phyloP scores from a whole-genome alignment of 768 basidiomycete genomes.

The Inosperma sp. region DNA sequence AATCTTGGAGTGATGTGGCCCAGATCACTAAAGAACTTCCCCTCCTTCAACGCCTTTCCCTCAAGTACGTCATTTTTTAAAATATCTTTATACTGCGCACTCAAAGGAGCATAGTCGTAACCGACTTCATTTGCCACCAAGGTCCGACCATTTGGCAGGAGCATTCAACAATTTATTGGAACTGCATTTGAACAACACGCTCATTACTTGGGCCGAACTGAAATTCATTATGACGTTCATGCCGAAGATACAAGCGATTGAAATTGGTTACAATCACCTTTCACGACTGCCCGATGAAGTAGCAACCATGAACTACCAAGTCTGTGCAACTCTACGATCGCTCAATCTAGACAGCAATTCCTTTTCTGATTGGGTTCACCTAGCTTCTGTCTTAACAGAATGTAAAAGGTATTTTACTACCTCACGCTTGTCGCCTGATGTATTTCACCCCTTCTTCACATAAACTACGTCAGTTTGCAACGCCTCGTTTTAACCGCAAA shows the following conservation, averaged over 20 bases:
- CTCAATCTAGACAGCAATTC: constrained; percentile 72
- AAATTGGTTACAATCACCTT: constrained; percentile 70
- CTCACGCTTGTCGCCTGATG: constrained; percentile 13
- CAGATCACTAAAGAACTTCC: constrained; percentile 59
- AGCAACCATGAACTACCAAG: constrained; percentile 13
- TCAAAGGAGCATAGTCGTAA: constrained; percentile 50
- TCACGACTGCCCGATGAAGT: constrained; percentile 27
- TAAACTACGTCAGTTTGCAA: constrained; percentile 45
- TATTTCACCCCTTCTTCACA: constrained; percentile 13
- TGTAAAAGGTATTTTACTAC: constrained; percentile 43
- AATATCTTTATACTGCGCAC: constrained; percentile 15
- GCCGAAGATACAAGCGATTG: constrained; percentile 51
- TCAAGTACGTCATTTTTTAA: constrained; percentile 60
- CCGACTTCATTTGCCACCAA: constrained; percentile 46
- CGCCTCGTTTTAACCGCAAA: constrained; percentile 68
- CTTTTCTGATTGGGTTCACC: constrained; percentile 51
- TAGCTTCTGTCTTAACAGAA: constrained; percentile 39
- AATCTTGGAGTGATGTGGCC: constrained; percentile 66
- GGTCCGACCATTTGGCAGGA: constrained; percentile 25
- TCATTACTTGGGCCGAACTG: constrained; percentile 70
- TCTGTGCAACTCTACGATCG: constrained; percentile 35
- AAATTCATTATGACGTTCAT: constrained; percentile 45
- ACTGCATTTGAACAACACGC: constrained; percentile 69
- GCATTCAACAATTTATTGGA: constrained; percentile 55
- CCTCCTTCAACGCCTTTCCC: constrained; percentile 54